Percentiles rank a stretch among this genome's conserved stretches.
Conservation (phyloP, 768 basidiomycete genomes). For the Leccinum incarnatum region DNA sequence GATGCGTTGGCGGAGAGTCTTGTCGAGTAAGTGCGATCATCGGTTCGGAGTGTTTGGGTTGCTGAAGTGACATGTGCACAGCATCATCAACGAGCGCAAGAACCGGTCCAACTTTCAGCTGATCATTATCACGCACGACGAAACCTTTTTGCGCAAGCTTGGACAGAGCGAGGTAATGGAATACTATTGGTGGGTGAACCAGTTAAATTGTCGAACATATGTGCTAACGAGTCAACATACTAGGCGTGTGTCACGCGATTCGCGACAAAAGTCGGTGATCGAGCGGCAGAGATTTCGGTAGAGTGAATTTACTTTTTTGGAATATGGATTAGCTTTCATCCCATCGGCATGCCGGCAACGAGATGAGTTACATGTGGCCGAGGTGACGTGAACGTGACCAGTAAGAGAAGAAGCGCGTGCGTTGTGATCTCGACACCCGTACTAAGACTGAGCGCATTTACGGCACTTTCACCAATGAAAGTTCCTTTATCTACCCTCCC, state of each 20-base stretch:
- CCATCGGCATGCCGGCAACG: conserved; percentile 8
- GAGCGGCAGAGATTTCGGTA: conserved; percentile 66
- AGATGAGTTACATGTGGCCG: conserved; percentile 7
- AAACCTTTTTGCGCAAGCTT: conserved; percentile 87
- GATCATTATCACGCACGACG: conserved; percentile 96
- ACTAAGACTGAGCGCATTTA: not conserved
- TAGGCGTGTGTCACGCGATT: conserved; percentile 78
- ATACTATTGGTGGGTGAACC: conserved; percentile 65
- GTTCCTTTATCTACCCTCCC: conserved; percentile 12
- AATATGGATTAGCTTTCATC: conserved; percentile 6
- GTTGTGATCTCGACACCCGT: conserved; percentile 14
- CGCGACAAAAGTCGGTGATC: conserved; percentile 75
- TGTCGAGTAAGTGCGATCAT: conserved; percentile 66
- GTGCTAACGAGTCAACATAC: not conserved
- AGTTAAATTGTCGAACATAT: not conserved
- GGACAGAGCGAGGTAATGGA: conserved; percentile 93
- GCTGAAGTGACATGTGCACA: conserved; percentile 28
- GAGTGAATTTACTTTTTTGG: conserved; percentile 17
- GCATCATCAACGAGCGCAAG: conserved; percentile 93
- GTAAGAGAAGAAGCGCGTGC: not conserved
- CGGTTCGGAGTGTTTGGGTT: not conserved
- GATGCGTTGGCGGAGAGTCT: conserved; percentile 89
- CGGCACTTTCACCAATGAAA: conserved; percentile 7
- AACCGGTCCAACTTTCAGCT: conserved; percentile 92
- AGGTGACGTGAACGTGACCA: conserved; percentile 6